Base-by-base conservation (phyloP, 83 land plant species). In the Thuja plicata region DNA sequence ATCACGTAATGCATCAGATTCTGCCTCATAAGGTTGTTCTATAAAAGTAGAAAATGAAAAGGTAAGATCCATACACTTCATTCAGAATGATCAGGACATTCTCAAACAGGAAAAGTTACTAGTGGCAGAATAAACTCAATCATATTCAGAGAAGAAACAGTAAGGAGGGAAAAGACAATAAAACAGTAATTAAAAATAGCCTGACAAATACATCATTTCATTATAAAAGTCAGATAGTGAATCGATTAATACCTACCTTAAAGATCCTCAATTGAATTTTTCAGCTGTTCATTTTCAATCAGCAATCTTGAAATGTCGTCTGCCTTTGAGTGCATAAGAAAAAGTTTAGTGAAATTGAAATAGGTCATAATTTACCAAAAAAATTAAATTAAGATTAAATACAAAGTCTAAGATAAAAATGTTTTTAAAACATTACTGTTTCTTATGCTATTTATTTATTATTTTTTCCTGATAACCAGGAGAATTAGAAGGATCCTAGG, bases 261-360 rank as follows among this genome's bases (percentile, higher is more conserved):
- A 70, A 96, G 88, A 48, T 97, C 99, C 62, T 96, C 97, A 88
- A 98, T 88, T 45, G 91, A 82, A 88, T 90, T 84, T 82, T 94
- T 96, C 82, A 98, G 91, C 30, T 95, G 94, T 89, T 98, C 99
- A 92, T 98, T 98, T 91, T 98, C 99, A 89, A 94, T 92, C 95
- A 96, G 91, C 87, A 98, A 62, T 90, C 95, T 96, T 86, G 99
- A 94, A 88, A 98, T 95, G 82, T 97, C 99, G 91, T 98, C 99
- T 84, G 99, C 99, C 87, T 98, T 97, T 35, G 94, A 94, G 98
- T 96, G 92, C 88, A 86, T 84, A 17, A 57, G 54, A 46, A 89
- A 87, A 15, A 35, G n/a, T 86, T 62, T 21, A 37, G 87, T 62
- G 21, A 60, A 86, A 55, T 37, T 82, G 8, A 9, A 45, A 70